phyloP scores from a whole-genome alignment of 805 yeast genomes.

The Saturnispora dispora region DNA sequence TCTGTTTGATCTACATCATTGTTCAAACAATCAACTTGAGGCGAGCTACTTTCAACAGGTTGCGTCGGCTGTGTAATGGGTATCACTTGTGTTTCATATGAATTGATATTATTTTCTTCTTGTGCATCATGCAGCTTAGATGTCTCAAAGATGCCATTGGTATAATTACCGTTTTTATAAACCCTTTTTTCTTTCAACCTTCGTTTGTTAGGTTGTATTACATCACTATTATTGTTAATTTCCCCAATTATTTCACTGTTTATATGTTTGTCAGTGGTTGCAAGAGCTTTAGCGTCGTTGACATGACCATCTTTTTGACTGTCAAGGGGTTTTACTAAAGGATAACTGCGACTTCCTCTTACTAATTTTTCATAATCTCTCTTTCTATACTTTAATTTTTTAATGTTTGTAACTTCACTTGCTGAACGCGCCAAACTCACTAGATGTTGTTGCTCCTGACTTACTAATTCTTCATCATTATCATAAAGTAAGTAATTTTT shows the following conservation, averaged over 20 bases:
- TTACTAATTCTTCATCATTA: neutral
- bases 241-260: slow-evolving; percentile 3
- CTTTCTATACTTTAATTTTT: slow-evolving; percentile 5
- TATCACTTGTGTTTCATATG: neutral
- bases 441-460: neutral
- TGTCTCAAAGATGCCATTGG: neutral
- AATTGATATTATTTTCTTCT: neutral
- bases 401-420: neutral
- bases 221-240: neutral
- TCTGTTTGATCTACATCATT: slow-evolving; percentile 4
- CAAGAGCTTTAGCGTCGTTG: neutral
- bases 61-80: neutral
- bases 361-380: slow-evolving; percentile 6
- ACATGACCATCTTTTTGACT: slow-evolving; percentile 11
- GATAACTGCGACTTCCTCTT: neutral
- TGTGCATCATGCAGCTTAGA: neutral
- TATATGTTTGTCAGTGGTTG: slow-evolving; percentile 5
- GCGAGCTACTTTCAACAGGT: neutral
- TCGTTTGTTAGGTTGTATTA: neutral
- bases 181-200: neutral
- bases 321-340: neutral
- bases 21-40: neutral
- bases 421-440: neutral
- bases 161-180: neutral
- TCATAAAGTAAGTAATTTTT: neutral